Percentiles rank a stretch among this genome's conserved stretches.
These are phyloP conservation scores for Colletotrichum sp. DNA, from an alignment of 2,329 filamentous ascomycete genomes.

Conservation along the genomic window DNA sequence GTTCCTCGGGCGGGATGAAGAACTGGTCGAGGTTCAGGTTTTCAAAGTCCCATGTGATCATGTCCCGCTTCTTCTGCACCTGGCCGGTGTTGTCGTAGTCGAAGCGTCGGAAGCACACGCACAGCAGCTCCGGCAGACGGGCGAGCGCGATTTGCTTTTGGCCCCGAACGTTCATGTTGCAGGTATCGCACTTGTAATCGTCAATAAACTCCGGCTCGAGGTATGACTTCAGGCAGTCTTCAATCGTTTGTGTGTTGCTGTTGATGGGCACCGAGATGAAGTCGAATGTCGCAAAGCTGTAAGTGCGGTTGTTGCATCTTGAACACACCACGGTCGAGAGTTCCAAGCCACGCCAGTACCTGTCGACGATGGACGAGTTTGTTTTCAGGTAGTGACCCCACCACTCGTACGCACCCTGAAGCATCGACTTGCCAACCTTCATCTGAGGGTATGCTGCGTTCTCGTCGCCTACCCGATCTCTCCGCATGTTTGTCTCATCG, in stretches of 20 bases:
- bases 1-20: constrained; percentile 42
- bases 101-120: constrained; percentile 74
- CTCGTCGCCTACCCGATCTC: constrained; percentile 30
- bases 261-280: constrained; percentile 56
- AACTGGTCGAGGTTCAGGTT: constrained; percentile 62
- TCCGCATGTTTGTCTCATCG: constrained; percentile 77
- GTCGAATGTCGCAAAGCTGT: constrained; percentile 53
- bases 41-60: constrained; percentile 78
- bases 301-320: constrained; percentile 54
- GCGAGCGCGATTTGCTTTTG: constrained; percentile 77
- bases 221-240: constrained; percentile 74
- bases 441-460: constrained; percentile 33
- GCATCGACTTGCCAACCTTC: constrained; percentile 31
- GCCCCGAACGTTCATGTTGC: constrained; percentile 70
- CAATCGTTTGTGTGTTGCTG: constrained; percentile 38
- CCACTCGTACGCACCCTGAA: constrained; percentile 71
- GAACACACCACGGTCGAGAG: constrained; percentile 75
- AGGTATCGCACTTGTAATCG: constrained; percentile 77
- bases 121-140: constrained; percentile 79
- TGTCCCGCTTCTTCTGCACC: constrained; percentile 66
- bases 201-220: constrained; percentile 70
- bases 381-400: constrained; percentile 75
- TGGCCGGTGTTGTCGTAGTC: constrained; percentile 35
- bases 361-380: constrained; percentile 78
- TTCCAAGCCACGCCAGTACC: constrained; percentile 80